Evolutionary conservation across 2,329 filamentous ascomycete genomes (phyloP), one percentile per base, ranked within the genome.

Genomic region (Epichloe coenophiala): DNA sequence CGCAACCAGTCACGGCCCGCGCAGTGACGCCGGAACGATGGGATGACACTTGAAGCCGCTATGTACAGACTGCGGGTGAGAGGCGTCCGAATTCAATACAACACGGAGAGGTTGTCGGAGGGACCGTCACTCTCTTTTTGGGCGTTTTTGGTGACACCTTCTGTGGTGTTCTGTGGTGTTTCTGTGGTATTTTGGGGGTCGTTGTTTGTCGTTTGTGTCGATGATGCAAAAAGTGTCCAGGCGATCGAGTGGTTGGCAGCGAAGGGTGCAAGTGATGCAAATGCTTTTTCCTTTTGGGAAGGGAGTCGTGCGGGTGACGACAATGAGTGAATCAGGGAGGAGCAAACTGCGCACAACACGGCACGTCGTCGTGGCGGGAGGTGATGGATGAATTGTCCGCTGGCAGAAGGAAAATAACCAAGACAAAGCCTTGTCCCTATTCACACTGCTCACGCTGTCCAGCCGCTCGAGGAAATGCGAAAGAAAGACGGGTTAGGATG

Each of bases 381-480:
- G 7, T 31, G 27, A 4, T 31, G 27, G 9, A 31, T 27, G n/a
- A 17, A 39, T 21, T 41, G 37, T 48, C 46, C 6, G 23, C 31
- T 17, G 12, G 23, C 45, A 40, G 37, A 9, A 9, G 17, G 35
- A 17, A 27, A 19, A 44, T n/a, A 38, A 7, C 3, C 12, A 38
- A 38, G n/a, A 6, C 31, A 48, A 36, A 21, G 31, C 44, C 39
- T 31, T 19, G 44, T 44, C 52, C 52, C n/a, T 17, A 6, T 21
- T 8, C 27, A 27, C 45, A 35, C 45, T 31, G n/a, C 19, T n/a
- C 36, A 17, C 45, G 36, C 35, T 39, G 21, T 19, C 46, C 37
- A 51, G 51, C 49, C 49, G 54, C 48, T 39, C 12, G n/a, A 36
- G 53, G 45, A 53, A 49, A 49, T 52, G 51, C 11, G 31, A 49